Evolutionary conservation across 2,329 filamentous ascomycete species (phyloP).

Genomic region (Hysterium pulicare): DNA sequence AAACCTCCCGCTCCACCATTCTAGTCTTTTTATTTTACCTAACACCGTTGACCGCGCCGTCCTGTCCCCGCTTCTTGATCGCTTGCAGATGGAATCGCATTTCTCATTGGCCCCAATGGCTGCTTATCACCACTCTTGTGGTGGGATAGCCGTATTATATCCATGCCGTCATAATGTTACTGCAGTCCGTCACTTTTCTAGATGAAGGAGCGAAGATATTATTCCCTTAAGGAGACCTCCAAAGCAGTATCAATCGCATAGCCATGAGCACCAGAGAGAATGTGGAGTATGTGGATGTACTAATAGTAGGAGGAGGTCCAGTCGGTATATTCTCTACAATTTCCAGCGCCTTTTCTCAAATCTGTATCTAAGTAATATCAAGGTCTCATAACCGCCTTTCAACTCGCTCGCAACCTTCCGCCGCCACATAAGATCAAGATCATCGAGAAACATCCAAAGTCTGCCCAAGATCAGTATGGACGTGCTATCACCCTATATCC

Average conservation of each 20-base stretch:
- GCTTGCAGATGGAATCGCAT: too few species aligned
- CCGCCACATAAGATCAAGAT: conserved; percentile 44
- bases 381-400: conserved; percentile 44
- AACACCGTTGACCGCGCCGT: too few species aligned
- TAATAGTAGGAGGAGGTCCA: conserved; percentile 46
- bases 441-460: conserved; percentile 50
- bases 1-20: too few species aligned
- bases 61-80: too few species aligned
- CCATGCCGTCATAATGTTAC: too few species aligned
- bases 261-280: neutral
- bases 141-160: too few species aligned
- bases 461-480: conserved; percentile 51
- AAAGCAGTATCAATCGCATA: neutral
- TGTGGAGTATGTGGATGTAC: conserved; percentile 25
- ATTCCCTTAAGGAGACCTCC: neutral
- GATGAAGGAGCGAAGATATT: too few species aligned
- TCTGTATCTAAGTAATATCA: neutral
- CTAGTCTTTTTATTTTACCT: too few species aligned
- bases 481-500: conserved; percentile 55
- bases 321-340: conserved; percentile 37
- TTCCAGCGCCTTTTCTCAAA: neutral
- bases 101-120: too few species aligned
- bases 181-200: too few species aligned
- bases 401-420: conserved; percentile 45
- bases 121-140: too few species aligned